Conservation (phyloP, 305 asterid genomes). For the Euphrasia arctica region DNA sequence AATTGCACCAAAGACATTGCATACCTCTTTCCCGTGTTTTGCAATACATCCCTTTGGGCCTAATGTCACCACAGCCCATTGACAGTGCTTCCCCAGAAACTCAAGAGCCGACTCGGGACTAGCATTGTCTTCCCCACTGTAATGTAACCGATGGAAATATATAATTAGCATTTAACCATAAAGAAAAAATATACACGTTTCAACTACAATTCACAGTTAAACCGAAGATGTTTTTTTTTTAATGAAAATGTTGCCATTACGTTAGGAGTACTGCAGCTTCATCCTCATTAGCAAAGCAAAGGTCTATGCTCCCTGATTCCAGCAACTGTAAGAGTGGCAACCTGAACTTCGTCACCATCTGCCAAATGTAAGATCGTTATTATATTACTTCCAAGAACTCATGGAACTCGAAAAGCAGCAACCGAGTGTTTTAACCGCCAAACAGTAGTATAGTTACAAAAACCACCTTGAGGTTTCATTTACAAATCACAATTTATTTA, state of each 20-base stretch:
- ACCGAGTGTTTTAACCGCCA: background rate
- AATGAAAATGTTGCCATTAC: conserved; percentile 31
- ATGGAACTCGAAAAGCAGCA: background rate
- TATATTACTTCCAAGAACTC: background rate
- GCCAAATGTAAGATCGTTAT: conserved; percentile 23
- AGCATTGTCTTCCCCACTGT: conserved; percentile 56
- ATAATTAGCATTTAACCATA: background rate
- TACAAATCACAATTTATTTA: background rate
- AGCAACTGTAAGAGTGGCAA: conserved; percentile 65
- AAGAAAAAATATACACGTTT: background rate
- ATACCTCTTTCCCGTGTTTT: conserved; percentile 71
- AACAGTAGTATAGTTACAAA: background rate
- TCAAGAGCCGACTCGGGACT: conserved; percentile 73
- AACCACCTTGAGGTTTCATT: background rate
- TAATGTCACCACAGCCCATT: conserved; percentile 92
- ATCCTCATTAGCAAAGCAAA: conserved; percentile 97
- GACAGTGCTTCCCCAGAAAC: conserved; percentile 68
- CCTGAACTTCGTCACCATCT: conserved; percentile 93
- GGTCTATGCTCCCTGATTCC: conserved; percentile 82
- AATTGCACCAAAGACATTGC: conserved; percentile 9
- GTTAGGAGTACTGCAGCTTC: conserved; percentile 89
- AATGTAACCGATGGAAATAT: conserved; percentile 19
- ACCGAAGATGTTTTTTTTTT: background rate
- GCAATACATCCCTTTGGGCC: conserved; percentile 92
- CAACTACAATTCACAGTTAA: background rate